Evolutionary conservation across 352 stramenopile species (phyloP).

Genomic region (Phytophthora meadii): DNA sequence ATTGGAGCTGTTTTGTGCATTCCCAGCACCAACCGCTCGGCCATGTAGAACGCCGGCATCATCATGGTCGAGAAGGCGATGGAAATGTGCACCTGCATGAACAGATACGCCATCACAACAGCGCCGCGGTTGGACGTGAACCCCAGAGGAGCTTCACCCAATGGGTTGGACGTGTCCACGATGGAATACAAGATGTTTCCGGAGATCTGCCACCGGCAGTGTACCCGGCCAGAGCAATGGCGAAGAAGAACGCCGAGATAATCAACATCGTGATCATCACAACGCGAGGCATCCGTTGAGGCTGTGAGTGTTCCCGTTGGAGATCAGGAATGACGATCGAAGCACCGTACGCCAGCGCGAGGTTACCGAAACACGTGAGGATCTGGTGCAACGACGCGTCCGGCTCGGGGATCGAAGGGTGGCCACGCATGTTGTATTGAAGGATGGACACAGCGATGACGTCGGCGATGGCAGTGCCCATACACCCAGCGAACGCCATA

Average conservation of each 20-base stretch:
- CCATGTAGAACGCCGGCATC: constrained; percentile 53
- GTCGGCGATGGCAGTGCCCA: constrained; percentile 25
- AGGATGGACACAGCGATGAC: constrained; percentile 21
- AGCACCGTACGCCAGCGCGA: constrained; percentile 19
- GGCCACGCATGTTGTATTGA: constrained; percentile 25
- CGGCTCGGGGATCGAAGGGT: constrained; percentile 26
- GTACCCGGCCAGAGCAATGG: constrained; percentile 20
- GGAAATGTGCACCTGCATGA: constrained; percentile 53
- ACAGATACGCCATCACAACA: constrained; percentile 52
- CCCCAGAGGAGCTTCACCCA: constrained; percentile 38
- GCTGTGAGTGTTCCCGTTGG: constrained; percentile 23
- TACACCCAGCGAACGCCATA: constrained; percentile 25
- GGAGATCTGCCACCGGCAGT: constrained; percentile 20
- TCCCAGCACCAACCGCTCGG: constrained; percentile 18
- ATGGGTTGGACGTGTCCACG: constrained; percentile 21
- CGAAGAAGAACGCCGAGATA: constrained; percentile 28
- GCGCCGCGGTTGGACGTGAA: constrained; percentile 48
- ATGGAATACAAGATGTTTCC: constrained; percentile 26
- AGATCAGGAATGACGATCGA: constrained; percentile 22
- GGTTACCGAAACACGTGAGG: constrained; percentile 23
- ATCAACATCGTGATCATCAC: constrained; percentile 17
- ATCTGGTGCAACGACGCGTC: constrained; percentile 17
- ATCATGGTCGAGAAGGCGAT: constrained; percentile 58
- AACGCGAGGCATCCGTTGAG: constrained; percentile 23
- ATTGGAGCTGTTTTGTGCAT: constrained; percentile 38